Conservation (phyloP, 495 filamentous ascomycete species). For the Penicillium atrosanguineum region DNA sequence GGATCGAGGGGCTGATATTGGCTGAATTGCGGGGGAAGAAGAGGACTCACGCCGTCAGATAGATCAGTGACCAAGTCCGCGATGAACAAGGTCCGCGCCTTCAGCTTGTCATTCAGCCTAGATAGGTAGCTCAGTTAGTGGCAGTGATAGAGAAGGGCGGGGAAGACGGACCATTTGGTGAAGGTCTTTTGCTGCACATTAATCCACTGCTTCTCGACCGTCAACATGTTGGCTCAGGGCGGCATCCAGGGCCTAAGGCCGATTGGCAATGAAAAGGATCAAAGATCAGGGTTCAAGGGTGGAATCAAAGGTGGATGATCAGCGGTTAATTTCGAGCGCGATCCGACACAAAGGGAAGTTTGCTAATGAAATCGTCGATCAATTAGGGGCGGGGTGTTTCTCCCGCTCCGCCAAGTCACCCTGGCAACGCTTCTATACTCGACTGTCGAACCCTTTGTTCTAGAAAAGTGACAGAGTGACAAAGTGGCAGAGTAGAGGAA, state of each 20-base stretch:
- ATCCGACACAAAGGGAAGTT: conserved; percentile 4
- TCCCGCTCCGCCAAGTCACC: conserved; percentile 17
- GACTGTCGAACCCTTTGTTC: neutral
- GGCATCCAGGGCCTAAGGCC: conserved; percentile 47
- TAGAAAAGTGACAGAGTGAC: neutral
- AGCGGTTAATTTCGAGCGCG: conserved; percentile 4
- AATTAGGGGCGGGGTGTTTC: conserved; percentile 14
- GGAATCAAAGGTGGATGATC: conserved; percentile 5
- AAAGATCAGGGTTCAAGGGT: conserved; percentile 3
- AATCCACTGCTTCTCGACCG: conserved; percentile 86
- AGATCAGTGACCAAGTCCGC: conserved; percentile 85
- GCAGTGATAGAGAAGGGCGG: neutral
- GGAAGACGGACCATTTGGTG: conserved; percentile 77
- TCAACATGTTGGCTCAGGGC: conserved; percentile 50
- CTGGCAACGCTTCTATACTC: conserved; percentile 17
- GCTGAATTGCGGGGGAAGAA: conserved; percentile 2
- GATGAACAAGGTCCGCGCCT: conserved; percentile 68
- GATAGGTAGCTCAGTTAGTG: neutral
- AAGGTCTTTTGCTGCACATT: conserved; percentile 99
- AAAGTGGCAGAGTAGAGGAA: no score
- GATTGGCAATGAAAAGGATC: conserved; percentile 18
- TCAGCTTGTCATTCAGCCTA: conserved; percentile 94
- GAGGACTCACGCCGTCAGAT: conserved; percentile 77
- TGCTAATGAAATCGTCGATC: conserved; percentile 2
- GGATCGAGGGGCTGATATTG: neutral